A percentile compares a stretch with the other conserved stretches of the same genome.
Conservation (phyloP, 352 stramenopile genomes). For the Pythium coloratum region DNA sequence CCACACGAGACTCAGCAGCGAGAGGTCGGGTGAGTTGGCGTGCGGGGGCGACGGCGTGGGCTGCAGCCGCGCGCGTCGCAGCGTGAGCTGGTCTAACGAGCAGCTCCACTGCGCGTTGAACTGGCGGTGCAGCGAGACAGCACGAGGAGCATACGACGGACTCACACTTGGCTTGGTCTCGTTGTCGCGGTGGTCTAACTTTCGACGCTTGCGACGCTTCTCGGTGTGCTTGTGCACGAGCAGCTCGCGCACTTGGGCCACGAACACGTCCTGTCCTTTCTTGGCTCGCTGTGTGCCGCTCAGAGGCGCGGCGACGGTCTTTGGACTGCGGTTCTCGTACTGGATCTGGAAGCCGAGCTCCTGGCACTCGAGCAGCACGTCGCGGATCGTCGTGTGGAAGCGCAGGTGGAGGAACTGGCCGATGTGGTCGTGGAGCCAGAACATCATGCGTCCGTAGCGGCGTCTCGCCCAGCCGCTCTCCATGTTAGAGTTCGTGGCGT, state of each 20-base stretch:
- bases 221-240: neutral
- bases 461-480: neutral
- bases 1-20: constrained; percentile 14
- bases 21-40: constrained; percentile 1
- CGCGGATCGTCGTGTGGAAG: constrained; percentile 16
- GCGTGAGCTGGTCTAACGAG: constrained; percentile 9
- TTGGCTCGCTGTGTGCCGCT: neutral
- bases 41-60: neutral
- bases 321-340: neutral
- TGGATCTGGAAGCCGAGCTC: constrained; percentile 11
- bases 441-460: constrained; percentile 5
- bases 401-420: constrained; percentile 6
- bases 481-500: neutral
- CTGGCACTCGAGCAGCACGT: constrained; percentile 17
- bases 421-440: constrained; percentile 20
- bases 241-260: constrained; percentile 19
- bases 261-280: constrained; percentile 18
- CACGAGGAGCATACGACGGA: no score
- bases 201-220: neutral
- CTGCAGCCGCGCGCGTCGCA: neutral
- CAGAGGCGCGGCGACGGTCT: neutral
- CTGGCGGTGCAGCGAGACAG: constrained; percentile 6
- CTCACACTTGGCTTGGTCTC: no score
- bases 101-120: constrained; percentile 15
- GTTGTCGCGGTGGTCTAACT: neutral